These are phyloP conservation scores for Neonectria faginata DNA, from an alignment of 2,329 filamentous ascomycete genomes.

Conservation along the genomic window DNA sequence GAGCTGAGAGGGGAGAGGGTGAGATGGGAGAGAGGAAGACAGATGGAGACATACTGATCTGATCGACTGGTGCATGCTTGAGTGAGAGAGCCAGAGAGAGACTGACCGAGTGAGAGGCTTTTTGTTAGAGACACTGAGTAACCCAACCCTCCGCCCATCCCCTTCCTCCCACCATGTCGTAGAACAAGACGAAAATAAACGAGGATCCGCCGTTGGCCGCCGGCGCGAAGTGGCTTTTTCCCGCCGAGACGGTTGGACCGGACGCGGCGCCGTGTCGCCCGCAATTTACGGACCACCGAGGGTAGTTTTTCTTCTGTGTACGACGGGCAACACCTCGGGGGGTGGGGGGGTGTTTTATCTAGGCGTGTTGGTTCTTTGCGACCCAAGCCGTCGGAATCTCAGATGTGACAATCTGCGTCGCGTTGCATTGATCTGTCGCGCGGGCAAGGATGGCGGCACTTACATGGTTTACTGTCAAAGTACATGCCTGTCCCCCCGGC, in stretches of 20 bases:
- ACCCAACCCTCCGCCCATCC: neutral
- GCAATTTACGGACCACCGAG: neutral
- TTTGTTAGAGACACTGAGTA: conserved; percentile 14
- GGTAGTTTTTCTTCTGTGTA: conserved; percentile 17
- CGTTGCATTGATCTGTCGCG: conserved; percentile 36
- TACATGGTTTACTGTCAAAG: conserved; percentile 25
- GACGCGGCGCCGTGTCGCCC: conserved; percentile 28
- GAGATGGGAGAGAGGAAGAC: neutral
- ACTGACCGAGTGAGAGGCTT: neutral
- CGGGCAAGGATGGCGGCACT: conserved; percentile 28
- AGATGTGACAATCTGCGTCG: conserved; percentile 41
- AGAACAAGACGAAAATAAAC: conserved; percentile 45
- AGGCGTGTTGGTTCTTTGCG: conserved; percentile 31
- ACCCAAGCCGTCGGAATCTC: conserved; percentile 44
- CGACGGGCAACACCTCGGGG: conserved; percentile 30
- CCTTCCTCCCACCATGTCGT: neutral
- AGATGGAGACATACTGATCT: neutral
- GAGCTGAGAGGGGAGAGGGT: neutral
- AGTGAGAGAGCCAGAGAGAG: neutral
- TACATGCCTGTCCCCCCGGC: conserved; percentile 21
- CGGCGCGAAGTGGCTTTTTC: conserved; percentile 42
- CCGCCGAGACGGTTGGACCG: conserved; percentile 29
- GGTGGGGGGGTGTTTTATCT: neutral
- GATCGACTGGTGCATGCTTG: no score
- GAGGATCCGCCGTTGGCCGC: conserved; percentile 36